These are phyloP conservation scores for Alliaria petiolata DNA, from an alignment of 345 rosid species.

Conservation along the genomic window DNA sequence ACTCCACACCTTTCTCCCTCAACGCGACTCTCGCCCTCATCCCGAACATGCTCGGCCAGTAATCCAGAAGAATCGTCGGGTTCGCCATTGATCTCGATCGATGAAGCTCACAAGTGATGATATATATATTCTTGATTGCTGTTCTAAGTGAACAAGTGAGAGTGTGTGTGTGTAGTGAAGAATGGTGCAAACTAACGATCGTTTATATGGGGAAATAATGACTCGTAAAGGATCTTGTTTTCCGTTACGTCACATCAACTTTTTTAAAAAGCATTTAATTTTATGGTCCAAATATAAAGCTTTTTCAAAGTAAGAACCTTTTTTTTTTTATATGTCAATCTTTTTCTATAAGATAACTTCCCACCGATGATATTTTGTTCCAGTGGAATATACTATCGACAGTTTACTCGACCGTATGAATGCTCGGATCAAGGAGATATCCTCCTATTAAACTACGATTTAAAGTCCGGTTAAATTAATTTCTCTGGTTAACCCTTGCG, in stretches of 20 bases:
- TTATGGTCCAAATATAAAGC: background rate
- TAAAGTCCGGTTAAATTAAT: background rate
- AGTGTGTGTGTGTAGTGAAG: background rate
- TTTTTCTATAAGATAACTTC: too few species aligned
- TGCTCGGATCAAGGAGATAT: background rate
- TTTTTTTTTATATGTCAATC: background rate
- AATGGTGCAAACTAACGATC: background rate
- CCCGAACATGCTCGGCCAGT: constrained; percentile 26
- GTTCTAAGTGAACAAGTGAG: background rate
- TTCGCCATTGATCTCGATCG: constrained; percentile 11
- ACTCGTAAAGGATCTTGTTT: background rate
- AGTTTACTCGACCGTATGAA: background rate
- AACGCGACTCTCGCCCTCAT: constrained; percentile 28
- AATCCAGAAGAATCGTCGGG: constrained; percentile 17
- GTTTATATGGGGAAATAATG: background rate
- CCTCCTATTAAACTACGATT: background rate
- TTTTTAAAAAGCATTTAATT: background rate
- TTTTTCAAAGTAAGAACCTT: background rate
- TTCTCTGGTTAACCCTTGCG: background rate
- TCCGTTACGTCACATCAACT: background rate
- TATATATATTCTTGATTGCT: background rate
- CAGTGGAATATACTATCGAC: too few species aligned
- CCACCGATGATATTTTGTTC: background rate
- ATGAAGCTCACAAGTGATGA: background rate
- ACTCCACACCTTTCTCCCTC: constrained; percentile 23